phyloP scores from a whole-genome alignment of 164 flowering plant genomes.

The Akebia trifoliata region DNA sequence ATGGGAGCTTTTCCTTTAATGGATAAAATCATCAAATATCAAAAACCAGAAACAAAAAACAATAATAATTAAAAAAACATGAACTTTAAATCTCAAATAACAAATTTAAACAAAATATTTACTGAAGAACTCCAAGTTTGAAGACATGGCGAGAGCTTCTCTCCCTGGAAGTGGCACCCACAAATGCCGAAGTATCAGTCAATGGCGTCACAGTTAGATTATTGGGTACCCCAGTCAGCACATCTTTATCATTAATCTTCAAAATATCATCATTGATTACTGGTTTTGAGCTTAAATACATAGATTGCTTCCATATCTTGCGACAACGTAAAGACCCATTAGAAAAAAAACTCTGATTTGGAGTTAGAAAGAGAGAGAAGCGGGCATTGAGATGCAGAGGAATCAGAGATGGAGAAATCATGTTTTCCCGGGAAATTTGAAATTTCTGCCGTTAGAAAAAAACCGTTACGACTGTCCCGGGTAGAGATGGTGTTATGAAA shows the following conservation, averaged over 20 bases:
- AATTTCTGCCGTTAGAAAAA: constrained; percentile 12
- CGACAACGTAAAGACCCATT: constrained; percentile 12
- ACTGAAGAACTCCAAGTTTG: constrained; percentile 58
- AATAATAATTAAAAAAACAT: not conserved
- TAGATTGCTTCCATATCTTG: constrained; percentile 21
- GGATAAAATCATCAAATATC: no score
- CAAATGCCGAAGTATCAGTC: constrained; percentile 19
- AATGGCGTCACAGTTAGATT: constrained; percentile 39
- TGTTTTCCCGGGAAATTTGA: not conserved
- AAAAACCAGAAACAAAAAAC: not conserved
- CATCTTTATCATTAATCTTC: constrained; percentile 35
- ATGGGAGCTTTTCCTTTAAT: no score
- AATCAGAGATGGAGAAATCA: constrained; percentile 14
- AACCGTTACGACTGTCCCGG: not conserved
- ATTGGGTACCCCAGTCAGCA: constrained; percentile 41
- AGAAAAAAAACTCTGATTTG: constrained; percentile 13
- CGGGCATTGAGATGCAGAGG: constrained; percentile 18
- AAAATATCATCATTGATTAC: constrained; percentile 32
- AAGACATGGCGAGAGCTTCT: constrained; percentile 38
- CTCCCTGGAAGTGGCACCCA: constrained; percentile 22
- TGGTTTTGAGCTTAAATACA: constrained; percentile 32
- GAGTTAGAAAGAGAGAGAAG: constrained; percentile 17
- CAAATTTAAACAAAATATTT: constrained; percentile 7
- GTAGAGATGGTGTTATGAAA: not conserved
- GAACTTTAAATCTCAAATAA: not conserved